Base-by-base conservation (phyloP, 768 basidiomycete genomes). In the Trametes villosa region DNA sequence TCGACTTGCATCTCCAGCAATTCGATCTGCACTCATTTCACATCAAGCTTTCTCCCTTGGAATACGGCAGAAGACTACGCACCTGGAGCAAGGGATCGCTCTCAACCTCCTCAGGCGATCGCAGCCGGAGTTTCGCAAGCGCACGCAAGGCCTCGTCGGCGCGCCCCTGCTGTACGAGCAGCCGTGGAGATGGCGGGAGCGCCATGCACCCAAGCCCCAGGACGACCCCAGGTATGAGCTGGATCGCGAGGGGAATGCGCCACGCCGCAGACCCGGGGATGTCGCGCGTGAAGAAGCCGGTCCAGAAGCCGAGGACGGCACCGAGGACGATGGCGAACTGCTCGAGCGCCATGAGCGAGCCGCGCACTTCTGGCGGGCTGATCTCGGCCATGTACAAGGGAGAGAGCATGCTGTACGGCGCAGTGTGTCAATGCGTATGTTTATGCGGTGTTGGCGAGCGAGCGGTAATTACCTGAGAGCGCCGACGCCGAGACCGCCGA, bases 351-450 rank as follows among this genome's bases (percentile, higher is more conserved):
- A 92, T 80, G 20, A 94, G 80, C 0, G 91, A 90, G 11, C 91
- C 91, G 17, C 92, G 82, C 0, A 88, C 79, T 72, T 92, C 90
- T 0, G 91, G 91, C 11, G 91, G 83, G 62, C 88, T 88, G 52
- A 94, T 94, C 74, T 94, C 91, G 1, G 91, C 86, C 80, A 92
- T 91, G 72, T 92, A 93, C 24, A 92, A 75, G 0, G 90, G 89
- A 0, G 85, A 85, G n/a, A 92, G 77, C 84, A 88, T 91, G 68
- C 91, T 91, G 12, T n/a, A n/a, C n/a, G n/a, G 36, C 36, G 36
- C 36, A 38, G 13, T 12, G 11, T 18, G 12, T 38, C 12, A 38
- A 13, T 38, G 4, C 13, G 4, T 5, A 18, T 12, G 36, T 38
- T 4, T 13, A 12, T 38, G 36, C n/a, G 13, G n/a, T 38, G 1